Percentiles rank a stretch among this genome's conserved stretches.
Conservation (phyloP, 139 green algal genomes). For the Yamagishiella unicocca region DNA sequence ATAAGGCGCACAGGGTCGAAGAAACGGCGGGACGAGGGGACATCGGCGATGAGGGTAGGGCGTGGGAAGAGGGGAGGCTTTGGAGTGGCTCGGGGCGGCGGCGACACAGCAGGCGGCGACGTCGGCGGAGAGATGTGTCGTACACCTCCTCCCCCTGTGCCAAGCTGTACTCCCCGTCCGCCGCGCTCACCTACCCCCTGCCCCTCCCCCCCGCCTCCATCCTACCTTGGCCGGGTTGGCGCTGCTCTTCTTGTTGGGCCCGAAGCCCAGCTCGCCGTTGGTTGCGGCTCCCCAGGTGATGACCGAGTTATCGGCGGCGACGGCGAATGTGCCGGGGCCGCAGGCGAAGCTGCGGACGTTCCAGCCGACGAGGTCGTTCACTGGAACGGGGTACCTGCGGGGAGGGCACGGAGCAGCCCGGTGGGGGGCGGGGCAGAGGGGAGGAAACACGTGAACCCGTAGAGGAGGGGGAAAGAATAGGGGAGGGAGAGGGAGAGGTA, state of each 20-base stretch:
- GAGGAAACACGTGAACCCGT: too few relatives aligned
- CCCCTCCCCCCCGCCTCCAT: background rate
- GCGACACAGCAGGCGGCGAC: too few relatives aligned
- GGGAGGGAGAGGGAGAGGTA: too few relatives aligned
- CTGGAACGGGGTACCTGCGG: conserved; percentile 87
- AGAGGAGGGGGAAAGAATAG: background rate
- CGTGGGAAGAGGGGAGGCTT: too few relatives aligned
- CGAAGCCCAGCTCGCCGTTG: conserved; percentile 94
- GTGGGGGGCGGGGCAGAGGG: too few relatives aligned
- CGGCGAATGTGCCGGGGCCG: conserved; percentile 83
- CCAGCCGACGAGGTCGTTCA: conserved; percentile 90
- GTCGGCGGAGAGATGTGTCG: too few relatives aligned
- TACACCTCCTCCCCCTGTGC: too few relatives aligned
- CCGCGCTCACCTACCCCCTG: background rate
- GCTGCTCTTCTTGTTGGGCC: conserved; percentile 87
- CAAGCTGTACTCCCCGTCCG: too few relatives aligned
- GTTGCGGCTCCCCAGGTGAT: conserved; percentile 90
- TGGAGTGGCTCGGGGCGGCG: too few relatives aligned
- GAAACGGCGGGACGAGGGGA: too few relatives aligned
- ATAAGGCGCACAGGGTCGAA: too few relatives aligned
- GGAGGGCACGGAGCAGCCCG: background rate
- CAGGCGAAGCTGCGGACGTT: conserved; percentile 83
- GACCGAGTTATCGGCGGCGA: conserved; percentile 80
- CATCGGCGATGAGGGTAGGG: too few relatives aligned
- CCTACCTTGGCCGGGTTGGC: conserved; percentile 93